These are phyloP conservation scores for Desmodesmus armatus DNA, from an alignment of 139 green algal genomes.

Conservation along the genomic window DNA sequence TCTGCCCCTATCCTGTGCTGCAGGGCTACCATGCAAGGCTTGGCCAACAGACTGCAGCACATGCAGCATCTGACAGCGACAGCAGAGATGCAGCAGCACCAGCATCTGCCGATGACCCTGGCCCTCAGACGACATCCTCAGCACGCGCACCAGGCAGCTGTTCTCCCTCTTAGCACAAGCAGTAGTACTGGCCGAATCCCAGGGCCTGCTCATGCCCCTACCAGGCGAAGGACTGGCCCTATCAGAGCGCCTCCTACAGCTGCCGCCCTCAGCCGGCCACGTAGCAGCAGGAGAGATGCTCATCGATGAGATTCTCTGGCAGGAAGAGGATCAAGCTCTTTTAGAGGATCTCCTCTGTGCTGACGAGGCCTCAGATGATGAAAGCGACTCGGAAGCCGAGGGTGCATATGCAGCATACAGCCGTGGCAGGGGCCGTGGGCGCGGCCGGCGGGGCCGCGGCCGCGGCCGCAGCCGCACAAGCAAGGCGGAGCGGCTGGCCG, in stretches of 20 bases:
- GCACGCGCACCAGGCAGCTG: slow-evolving; percentile 8
- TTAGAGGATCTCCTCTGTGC: no score
- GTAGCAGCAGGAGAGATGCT: no score
- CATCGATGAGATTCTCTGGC: no score
- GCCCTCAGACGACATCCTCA: slow-evolving; percentile 15
- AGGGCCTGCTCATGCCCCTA: slow-evolving; percentile 21
- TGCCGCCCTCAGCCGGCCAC: no score
- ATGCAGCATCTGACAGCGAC: neutral
- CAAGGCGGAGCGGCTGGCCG: neutral
- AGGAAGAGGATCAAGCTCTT: no score
- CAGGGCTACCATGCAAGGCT: neutral
- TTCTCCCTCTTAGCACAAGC: neutral
- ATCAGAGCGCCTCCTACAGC: neutral
- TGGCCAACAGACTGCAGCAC: neutral
- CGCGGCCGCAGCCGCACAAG: slow-evolving; percentile 10
- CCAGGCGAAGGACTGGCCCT: neutral
- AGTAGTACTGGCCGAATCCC: neutral
- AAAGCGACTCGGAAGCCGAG: no score
- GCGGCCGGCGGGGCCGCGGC: neutral
- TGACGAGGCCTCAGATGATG: no score
- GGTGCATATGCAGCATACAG: neutral
- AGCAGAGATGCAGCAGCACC: neutral
- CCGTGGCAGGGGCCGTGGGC: neutral
- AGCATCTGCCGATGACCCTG: slow-evolving; percentile 8
- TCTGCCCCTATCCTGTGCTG: no score